Conservation (phyloP, 2,329 filamentous ascomycete genomes). For the Exutisphaerella laricina region DNA sequence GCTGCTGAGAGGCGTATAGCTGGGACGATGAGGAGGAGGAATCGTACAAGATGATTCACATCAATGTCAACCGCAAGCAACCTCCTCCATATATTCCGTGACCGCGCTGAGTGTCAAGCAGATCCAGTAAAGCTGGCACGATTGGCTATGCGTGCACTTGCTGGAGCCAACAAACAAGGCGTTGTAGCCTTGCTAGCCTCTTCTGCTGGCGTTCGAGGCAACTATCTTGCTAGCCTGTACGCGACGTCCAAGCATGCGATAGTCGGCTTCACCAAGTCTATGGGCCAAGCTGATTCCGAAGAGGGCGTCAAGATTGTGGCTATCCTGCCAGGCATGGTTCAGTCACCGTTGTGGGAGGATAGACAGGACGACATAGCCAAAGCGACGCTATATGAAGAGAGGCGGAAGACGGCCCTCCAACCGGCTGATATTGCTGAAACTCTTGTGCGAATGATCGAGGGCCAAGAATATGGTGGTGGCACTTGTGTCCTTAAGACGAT, state of each 20-base stretch:
- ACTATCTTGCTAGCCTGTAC: constrained; percentile 22
- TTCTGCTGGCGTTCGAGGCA: constrained; percentile 17
- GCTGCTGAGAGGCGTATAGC: not conserved
- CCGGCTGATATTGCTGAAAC: constrained; percentile 19
- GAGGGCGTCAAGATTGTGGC: constrained; percentile 39
- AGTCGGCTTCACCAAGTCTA: constrained; percentile 40
- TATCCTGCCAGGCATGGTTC: constrained; percentile 27
- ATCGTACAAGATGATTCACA: constrained; percentile 19
- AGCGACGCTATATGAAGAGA: constrained; percentile 14
- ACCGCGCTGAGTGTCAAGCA: not conserved
- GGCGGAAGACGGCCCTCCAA: constrained; percentile 15
- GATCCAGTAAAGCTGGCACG: constrained; percentile 21
- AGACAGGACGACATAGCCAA: constrained; percentile 29
- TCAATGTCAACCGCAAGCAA: constrained; percentile 15
- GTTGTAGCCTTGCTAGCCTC: constrained; percentile 17
- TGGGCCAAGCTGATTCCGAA: constrained; percentile 41
- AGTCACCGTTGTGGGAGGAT: constrained; percentile 31
- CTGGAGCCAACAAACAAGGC: constrained; percentile 21
- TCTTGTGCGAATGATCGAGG: constrained; percentile 21
- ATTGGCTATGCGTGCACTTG: constrained; percentile 19
- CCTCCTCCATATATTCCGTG: no score
- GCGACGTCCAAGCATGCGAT: constrained; percentile 40
- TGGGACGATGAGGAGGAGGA: constrained; percentile 17
- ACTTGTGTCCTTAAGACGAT: constrained; percentile 22
- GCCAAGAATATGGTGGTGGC: constrained; percentile 19